These are phyloP conservation scores for Camelina laxa DNA, from an alignment of 345 rosid species.

Conservation along the genomic window DNA sequence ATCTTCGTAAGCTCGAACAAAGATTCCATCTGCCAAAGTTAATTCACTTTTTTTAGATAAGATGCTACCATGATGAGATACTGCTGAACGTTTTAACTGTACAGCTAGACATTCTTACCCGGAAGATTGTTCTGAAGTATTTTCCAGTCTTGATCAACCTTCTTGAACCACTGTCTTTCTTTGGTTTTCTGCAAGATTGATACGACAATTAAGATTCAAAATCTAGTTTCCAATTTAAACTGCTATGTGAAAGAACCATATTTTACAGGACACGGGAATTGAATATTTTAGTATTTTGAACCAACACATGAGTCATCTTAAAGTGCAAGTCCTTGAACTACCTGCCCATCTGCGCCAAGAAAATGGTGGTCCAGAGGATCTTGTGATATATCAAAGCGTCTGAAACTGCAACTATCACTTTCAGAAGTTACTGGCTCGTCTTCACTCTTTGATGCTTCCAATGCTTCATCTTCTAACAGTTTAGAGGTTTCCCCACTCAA, in stretches of 20 bases:
- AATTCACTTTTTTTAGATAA: background rate
- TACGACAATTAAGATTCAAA: constrained; percentile 20
- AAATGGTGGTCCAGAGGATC: constrained; percentile 89
- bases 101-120: constrained; percentile 54
- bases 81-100: background rate
- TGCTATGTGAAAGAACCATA: constrained; percentile 12
- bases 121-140: constrained; percentile 97
- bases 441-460: constrained; percentile 50
- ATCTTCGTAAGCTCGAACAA: constrained; percentile 89
- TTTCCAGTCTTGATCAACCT: constrained; percentile 97
- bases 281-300: constrained; percentile 3
- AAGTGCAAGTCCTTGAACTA: constrained; percentile 38
- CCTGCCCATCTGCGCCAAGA: constrained; percentile 71
- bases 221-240: constrained; percentile 14
- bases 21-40: constrained; percentile 73
- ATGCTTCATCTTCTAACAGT: constrained; percentile 44
- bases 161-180: constrained; percentile 90
- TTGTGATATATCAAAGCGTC: constrained; percentile 75
- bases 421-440: constrained; percentile 45
- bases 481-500: constrained; percentile 43
- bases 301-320: constrained; percentile 10
- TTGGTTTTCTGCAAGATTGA: constrained; percentile 60
- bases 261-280: background rate
- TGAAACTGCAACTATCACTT: constrained; percentile 55
- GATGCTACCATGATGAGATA: constrained; percentile 19